phyloP scores from a whole-genome alignment of 106 monocot genomes.

The Dioscorea dumetorum region DNA sequence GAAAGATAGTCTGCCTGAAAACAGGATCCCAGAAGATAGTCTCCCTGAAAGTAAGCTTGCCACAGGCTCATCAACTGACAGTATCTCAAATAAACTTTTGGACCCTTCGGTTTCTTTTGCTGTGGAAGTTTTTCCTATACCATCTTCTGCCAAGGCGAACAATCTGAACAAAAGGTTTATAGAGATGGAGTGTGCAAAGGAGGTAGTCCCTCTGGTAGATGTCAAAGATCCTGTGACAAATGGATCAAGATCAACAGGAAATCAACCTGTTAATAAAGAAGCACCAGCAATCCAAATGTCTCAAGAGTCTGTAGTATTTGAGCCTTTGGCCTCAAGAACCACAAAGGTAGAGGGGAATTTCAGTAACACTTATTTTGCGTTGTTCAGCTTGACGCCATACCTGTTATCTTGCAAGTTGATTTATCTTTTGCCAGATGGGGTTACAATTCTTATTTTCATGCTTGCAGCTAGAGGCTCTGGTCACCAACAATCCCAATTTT shows the following conservation, averaged over 20 bases:
- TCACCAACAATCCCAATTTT: neutral
- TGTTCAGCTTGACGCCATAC: neutral
- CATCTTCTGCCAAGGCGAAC: slow-evolving; percentile 6
- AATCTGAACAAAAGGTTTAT: neutral
- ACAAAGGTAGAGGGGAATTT: slow-evolving; percentile 20
- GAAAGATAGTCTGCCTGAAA: too few relatives aligned
- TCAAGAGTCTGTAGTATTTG: slow-evolving; percentile 7
- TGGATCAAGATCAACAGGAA: slow-evolving; percentile 9
- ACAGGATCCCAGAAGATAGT: neutral
- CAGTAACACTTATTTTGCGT: neutral
- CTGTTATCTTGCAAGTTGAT: neutral
- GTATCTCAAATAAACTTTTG: slow-evolving; percentile 2
- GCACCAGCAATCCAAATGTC: slow-evolving; percentile 4
- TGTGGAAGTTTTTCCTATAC: slow-evolving; percentile 3
- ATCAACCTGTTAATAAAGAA: slow-evolving; percentile 8
- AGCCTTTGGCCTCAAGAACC: slow-evolving; percentile 8
- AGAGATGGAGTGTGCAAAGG: slow-evolving; percentile 8
- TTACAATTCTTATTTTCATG: neutral
- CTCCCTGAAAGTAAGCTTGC: slow-evolving; percentile 6
- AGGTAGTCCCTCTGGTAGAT: slow-evolving; percentile 1
- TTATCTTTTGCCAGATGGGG: neutral
- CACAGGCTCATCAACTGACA: neutral
- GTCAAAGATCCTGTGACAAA: slow-evolving; percentile 5
- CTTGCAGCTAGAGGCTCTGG: neutral
- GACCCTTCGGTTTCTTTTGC: neutral